Evolutionary conservation across 345 rosid species (phyloP), one percentile per base, ranked within the genome.

Genomic region (Hypericum androsaemum): DNA sequence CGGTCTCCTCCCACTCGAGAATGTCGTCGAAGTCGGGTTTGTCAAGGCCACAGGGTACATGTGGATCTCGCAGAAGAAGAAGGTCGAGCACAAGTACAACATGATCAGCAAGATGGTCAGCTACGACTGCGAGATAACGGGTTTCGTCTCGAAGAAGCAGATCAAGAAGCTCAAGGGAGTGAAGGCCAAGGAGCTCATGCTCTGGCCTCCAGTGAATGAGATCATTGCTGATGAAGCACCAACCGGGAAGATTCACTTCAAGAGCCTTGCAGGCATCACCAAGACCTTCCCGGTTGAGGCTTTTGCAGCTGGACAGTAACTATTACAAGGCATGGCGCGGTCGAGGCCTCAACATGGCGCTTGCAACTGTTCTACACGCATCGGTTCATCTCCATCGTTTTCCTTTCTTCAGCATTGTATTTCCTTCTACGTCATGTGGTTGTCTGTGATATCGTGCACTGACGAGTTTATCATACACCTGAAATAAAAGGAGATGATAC

Each of bases 161-260:
- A 73, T 75, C 63, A 73, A 71, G 68, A 71, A 75, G 64, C 81
- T 77, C 40, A 75, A 73, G 66, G 87, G 81, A 37, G 83, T 77
- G 52, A 77, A 75, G 71, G 78, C 79, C 12, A 77, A 65, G 72
- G 83, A 77, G 53, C 56, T 77, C 54, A 57, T 81, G 67, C 65
- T 75, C 36, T 81, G 83, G 87, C 71, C 75, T 40, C 72, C 74
- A 0, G 74, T 81, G 11, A 50, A 56, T 37, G 77, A 73, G 67
- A 73, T 77, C 11, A 17, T 8, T 0, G 65, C 67, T 13, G 77
- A 64, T 1, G 74, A 80, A 10, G 72, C 79, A 15, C 68, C 76
- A 5, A 68, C 79, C 0, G 82, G 72, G 7, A 80, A 77, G 64
- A 53, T 80, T 58, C 76, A 64, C 56, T 80, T 80, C 74, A 77